Conservation (phyloP, 257 asterid genomes). For the Petunia axillaris region DNA sequence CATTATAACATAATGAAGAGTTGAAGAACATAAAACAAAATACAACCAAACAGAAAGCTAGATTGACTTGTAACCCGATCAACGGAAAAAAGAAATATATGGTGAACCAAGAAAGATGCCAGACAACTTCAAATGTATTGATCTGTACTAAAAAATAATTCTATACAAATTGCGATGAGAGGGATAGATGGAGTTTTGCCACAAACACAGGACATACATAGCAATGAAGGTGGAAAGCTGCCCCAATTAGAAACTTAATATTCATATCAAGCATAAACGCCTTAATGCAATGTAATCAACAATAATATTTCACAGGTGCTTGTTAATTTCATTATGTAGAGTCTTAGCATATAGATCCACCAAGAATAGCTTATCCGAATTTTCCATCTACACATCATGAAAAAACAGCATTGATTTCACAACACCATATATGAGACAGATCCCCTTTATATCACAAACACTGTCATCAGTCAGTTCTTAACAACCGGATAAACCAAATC, state of each 20-base stretch:
- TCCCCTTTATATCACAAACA: not conserved
- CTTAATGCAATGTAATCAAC: not conserved
- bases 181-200: not conserved
- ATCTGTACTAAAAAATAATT: not conserved
- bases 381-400: not conserved
- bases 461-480: not conserved
- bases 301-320: not conserved
- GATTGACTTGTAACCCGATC: not conserved
- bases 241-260: not conserved
- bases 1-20: not conserved
- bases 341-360: not conserved
- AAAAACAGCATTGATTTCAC: not conserved
- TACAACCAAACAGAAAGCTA: not conserved
- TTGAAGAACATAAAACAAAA: not conserved
- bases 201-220: not conserved
- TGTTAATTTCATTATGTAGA: not conserved
- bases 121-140: not conserved
- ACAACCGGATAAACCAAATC: not conserved
- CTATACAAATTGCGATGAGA: not conserved
- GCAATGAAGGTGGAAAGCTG: not conserved
- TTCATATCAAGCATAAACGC: not conserved
- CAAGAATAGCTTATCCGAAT: not conserved
- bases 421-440: not conserved
- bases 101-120: not conserved
- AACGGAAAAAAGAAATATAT: conserved; percentile 2